phyloP scores from a whole-genome alignment of 371 early-diverging fungal species.

The Mucor velutinosus region DNA sequence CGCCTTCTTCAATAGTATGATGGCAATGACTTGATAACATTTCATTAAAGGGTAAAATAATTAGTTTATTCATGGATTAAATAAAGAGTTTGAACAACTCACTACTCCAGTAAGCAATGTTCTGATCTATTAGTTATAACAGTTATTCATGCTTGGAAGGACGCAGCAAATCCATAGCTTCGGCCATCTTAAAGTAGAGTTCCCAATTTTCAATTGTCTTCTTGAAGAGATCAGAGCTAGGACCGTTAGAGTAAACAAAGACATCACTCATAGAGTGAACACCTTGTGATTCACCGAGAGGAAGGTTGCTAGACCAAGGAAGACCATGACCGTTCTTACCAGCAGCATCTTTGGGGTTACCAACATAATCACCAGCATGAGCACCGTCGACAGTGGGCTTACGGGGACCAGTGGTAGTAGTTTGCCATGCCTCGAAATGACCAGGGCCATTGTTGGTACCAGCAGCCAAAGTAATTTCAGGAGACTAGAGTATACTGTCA shows the following conservation, averaged over 20 bases:
- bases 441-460: slow-evolving; percentile 65
- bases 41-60: no score
- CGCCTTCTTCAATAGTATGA: no score
- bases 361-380: slow-evolving; percentile 28
- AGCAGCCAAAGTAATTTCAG: slow-evolving; percentile 62
- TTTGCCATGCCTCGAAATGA: slow-evolving; percentile 64
- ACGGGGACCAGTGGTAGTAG: slow-evolving; percentile 44
- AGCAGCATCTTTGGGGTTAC: slow-evolving; percentile 38
- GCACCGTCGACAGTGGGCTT: slow-evolving; percentile 32
- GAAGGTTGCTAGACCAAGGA: slow-evolving; percentile 42
- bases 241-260: slow-evolving; percentile 57
- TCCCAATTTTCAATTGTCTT: slow-evolving; percentile 65
- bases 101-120: not conserved
- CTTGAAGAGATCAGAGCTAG: slow-evolving; percentile 57
- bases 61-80: not conserved
- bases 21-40: no score
- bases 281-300: slow-evolving; percentile 37
- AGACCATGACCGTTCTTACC: slow-evolving; percentile 50
- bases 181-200: slow-evolving; percentile 61
- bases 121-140: not conserved
- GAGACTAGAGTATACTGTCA: slow-evolving; percentile 14
- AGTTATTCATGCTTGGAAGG: slow-evolving; percentile 18
- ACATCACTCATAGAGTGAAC: slow-evolving; percentile 68
- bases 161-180: slow-evolving; percentile 28
- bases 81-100: not conserved